phyloP scores from a whole-genome alignment of 1,139 yeast genomes.

The Yamadazyma atlantica region DNA sequence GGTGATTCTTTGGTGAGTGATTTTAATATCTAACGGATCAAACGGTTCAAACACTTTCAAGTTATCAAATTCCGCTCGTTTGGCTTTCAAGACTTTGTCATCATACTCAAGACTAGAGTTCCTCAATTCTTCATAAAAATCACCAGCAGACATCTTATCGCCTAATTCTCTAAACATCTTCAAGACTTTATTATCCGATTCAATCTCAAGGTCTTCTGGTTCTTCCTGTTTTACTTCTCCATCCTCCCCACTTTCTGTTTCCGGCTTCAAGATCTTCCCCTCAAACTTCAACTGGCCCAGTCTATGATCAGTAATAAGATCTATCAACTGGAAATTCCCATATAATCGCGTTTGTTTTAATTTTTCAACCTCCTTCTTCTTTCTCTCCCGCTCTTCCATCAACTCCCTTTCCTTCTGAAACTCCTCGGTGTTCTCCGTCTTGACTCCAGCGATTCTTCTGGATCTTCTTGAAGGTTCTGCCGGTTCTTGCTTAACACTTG shows the following conservation, averaged over 20 bases:
- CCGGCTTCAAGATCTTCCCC: constrained; percentile 21
- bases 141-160: constrained; percentile 71
- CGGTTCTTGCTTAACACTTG: constrained; percentile 26
- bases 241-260: constrained; percentile 17
- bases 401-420: constrained; percentile 32
- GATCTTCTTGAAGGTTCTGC: constrained; percentile 60
- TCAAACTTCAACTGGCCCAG: constrained; percentile 37
- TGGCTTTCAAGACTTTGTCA: constrained; percentile 40
- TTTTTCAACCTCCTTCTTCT: constrained; percentile 48
- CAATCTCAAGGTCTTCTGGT: constrained; percentile 19
- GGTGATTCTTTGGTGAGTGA: constrained; percentile 73
- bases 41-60: constrained; percentile 53
- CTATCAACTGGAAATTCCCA: constrained; percentile 63
- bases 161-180: constrained; percentile 45
- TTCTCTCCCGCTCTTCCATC: constrained; percentile 33
- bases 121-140: constrained; percentile 60
- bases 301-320: constrained; percentile 47
- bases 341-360: constrained; percentile 54
- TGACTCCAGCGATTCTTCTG: constrained; percentile 64
- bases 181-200: constrained; percentile 34
- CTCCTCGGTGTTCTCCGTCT: constrained; percentile 40
- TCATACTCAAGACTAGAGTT: constrained; percentile 23
- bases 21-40: constrained; percentile 69
- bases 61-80: constrained; percentile 53
- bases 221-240: constrained; percentile 18